Base-by-base conservation (phyloP, 1,284 basidiomycete genomes). In the Bondarzewia mesenterica region DNA sequence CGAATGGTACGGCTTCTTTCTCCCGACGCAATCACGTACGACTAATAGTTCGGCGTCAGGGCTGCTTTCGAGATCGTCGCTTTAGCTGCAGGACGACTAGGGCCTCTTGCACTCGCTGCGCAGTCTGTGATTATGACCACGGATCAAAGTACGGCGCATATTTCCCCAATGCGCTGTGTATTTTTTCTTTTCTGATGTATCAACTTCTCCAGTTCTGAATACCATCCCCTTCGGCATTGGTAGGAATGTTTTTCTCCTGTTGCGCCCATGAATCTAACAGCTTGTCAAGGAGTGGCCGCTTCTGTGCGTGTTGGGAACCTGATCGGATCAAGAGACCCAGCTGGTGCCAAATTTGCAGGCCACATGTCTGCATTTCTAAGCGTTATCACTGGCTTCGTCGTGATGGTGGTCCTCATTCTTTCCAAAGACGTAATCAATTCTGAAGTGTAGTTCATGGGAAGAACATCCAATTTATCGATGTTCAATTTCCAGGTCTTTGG, bases 81-180 rank as follows among this genome's bases (percentile, higher is more conserved):
- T 4, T 65, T 88, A 18, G 82, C 82, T n/a, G 85, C 86, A 7
- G 85, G 83, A 15, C 69, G 77, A 18, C 67, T 89, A 1, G 84
- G 85, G 7, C 58, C 74, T n/a, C 60, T 83, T 32, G 68, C 84
- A 1, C 70, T 89, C 16, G 85, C 82, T 4, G 83, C 83, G 2
- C 85, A 89, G 58, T 82, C 82, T 1, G 80, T 87, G 37, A 86
- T 89, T 50, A 87, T 89, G 82, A 89, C 86, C n/a, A 77, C 80
- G 10, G 86, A 89, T 59, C 85, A 89, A 63, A 81, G 84, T 83
- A 52, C 51, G 67, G 57, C 29, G n/a, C 32, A 10, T 38, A 26
- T 40, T 22, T 22, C n/a, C 10, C 29, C 12, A n/a, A 32, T 32
- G 29, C 29, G 4, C 29, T 32, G n/a, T 7, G 29, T 3, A 15